Percentiles rank a stretch among this genome's conserved stretches.
phyloP scores from a whole-genome alignment of 257 asterid species.

The Rubia yunnanensis region DNA sequence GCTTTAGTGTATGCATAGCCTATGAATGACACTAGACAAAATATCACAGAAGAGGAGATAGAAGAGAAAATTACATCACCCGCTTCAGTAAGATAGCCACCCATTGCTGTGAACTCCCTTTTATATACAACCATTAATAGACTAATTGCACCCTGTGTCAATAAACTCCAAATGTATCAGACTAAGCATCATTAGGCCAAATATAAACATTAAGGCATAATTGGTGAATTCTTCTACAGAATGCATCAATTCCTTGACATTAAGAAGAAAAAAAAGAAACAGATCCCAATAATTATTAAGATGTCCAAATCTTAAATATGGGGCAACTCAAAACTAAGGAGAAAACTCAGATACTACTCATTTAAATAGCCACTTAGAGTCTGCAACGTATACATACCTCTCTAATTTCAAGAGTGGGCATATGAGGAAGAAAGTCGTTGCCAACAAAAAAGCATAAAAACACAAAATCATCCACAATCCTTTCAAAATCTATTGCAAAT shows the following conservation, averaged over 20 bases:
- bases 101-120: conserved; percentile 86
- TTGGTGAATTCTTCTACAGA: not conserved
- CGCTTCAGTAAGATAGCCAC: conserved; percentile 96
- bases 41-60: conserved; percentile 1
- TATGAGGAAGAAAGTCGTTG: conserved; percentile 97
- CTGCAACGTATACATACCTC: conserved; percentile 46
- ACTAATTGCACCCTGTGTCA: conserved; percentile 83
- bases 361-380: not conserved
- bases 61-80: conserved; percentile 78
- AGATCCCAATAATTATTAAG: not conserved
- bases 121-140: conserved; percentile 77
- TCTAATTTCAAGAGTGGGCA: conserved; percentile 96
- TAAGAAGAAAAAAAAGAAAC: not conserved
- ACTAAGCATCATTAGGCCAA: not conserved
- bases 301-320: conserved; percentile 2
- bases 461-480: conserved; percentile 95
- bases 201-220: not conserved
- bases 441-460: conserved; percentile 92
- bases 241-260: not conserved
- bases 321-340: conserved; percentile 7
- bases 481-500: conserved; percentile 69
- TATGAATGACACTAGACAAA: not conserved
- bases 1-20: not conserved
- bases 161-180: conserved; percentile 1
- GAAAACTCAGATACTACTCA: not conserved